These are phyloP conservation scores for Saturnispora saitoi DNA, from an alignment of 805 yeast genomes.

Conservation along the genomic window DNA sequence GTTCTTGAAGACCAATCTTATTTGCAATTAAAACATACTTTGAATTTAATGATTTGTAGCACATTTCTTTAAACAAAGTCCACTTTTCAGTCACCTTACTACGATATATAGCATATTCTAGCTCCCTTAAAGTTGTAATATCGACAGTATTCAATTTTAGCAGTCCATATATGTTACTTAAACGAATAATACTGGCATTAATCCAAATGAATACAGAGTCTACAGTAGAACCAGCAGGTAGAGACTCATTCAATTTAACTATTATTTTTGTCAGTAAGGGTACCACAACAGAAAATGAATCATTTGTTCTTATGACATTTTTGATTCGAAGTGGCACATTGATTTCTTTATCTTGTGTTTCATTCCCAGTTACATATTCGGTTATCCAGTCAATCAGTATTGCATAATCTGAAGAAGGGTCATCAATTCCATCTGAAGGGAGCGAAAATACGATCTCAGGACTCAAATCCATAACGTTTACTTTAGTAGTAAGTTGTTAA, in stretches of 20 bases:
- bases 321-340: conserved; percentile 8
- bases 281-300: conserved; percentile 10
- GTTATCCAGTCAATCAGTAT: conserved; percentile 6
- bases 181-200: conserved; percentile 4
- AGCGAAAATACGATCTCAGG: not conserved
- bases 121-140: conserved; percentile 3
- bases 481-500: not conserved
- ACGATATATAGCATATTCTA: conserved; percentile 13
- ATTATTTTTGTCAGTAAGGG: conserved; percentile 9
- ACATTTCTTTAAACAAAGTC: not conserved
- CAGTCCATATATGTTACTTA: conserved; percentile 4
- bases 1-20: conserved; percentile 12
- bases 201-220: conserved; percentile 6
- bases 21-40: not conserved
- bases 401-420: not conserved
- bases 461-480: not conserved
- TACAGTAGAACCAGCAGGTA: not conserved
- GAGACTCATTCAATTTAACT: not conserved
- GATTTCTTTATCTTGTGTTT: not conserved
- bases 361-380: not conserved
- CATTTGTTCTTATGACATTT: conserved; percentile 15
- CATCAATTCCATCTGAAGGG: not conserved
- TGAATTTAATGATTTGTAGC: not conserved
- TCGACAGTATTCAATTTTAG: conserved; percentile 10
- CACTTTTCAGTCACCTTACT: not conserved